phyloP scores from a whole-genome alignment of 768 basidiomycete species.

The Pleurotus ostreatus region DNA sequence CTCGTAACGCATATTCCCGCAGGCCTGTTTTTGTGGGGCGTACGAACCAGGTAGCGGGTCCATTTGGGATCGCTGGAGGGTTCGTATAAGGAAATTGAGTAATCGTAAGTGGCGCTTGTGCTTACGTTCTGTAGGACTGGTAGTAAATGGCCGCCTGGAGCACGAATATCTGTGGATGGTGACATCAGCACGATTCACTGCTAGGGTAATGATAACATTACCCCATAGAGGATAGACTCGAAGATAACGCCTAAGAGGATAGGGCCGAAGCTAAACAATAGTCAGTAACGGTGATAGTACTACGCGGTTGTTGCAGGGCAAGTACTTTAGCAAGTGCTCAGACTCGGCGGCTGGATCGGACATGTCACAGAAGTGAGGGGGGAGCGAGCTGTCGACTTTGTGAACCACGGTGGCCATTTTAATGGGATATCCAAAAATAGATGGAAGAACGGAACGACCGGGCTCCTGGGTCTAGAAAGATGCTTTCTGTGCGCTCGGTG shows the following conservation, averaged over 20 bases:
- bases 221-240: slow-evolving; percentile 14
- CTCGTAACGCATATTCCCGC: no score
- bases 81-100: not conserved
- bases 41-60: slow-evolving; percentile 30
- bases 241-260: slow-evolving; percentile 16
- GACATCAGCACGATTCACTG: not conserved
- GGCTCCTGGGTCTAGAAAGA: not conserved
- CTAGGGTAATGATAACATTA: not conserved
- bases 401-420: not conserved
- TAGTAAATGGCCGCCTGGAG: slow-evolving; percentile 15
- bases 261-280: slow-evolving; percentile 9
- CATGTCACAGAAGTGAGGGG: not conserved
- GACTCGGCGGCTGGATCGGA: not conserved
- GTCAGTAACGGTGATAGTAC: not conserved
- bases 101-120: no score
- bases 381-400: not conserved
- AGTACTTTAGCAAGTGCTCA: not conserved
- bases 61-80: slow-evolving; percentile 24
- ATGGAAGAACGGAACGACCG: not conserved
- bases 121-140: slow-evolving; percentile 9
- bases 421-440: not conserved
- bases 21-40: no score
- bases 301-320: not conserved
- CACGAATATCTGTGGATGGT: slow-evolving; percentile 11
- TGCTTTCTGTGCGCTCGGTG: not conserved